phyloP scores from a whole-genome alignment of 2,329 filamentous ascomycete species.

The Fusarium chaquense region DNA sequence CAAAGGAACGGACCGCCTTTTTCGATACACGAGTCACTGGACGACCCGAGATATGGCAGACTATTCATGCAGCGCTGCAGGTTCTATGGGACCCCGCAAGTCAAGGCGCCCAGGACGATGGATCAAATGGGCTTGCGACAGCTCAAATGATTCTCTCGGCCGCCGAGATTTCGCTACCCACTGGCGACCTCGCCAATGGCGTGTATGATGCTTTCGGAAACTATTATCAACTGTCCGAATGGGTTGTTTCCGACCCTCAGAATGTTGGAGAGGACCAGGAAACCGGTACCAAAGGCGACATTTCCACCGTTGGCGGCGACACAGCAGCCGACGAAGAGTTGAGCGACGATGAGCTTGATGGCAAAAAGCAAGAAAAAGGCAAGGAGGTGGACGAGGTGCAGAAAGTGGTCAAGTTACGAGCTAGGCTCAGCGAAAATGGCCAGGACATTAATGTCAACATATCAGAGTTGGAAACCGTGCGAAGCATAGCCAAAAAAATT shows the following conservation, averaged over 20 bases:
- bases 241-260: conserved; percentile 75
- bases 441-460: conserved; percentile 72
- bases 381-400: conserved; percentile 66
- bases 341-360: conserved; percentile 56
- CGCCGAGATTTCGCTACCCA: conserved; percentile 79
- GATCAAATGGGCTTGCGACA: conserved; percentile 64
- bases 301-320: conserved; percentile 56
- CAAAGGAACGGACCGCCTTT: conserved; percentile 81
- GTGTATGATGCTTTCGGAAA: conserved; percentile 78
- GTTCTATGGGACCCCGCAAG: conserved; percentile 71
- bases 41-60: conserved; percentile 82
- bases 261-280: conserved; percentile 60
- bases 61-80: conserved; percentile 75
- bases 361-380: conserved; percentile 68
- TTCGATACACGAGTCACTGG: conserved; percentile 91
- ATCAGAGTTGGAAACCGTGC: conserved; percentile 72
- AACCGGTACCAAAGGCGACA: conserved; percentile 48
- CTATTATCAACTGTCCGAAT: conserved; percentile 76
- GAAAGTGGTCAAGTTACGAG: conserved; percentile 68
- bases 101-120: conserved; percentile 53
- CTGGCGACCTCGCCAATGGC: conserved; percentile 77
- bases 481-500: conserved; percentile 71
- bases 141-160: conserved; percentile 87
- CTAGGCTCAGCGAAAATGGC: conserved; percentile 74
- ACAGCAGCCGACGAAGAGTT: conserved; percentile 54